A percentile compares a stretch with the other conserved stretches of the same genome.
These are phyloP conservation scores for Forsythia viridissima DNA, from an alignment of 257 asterid genomes.

Conservation along the genomic window DNA sequence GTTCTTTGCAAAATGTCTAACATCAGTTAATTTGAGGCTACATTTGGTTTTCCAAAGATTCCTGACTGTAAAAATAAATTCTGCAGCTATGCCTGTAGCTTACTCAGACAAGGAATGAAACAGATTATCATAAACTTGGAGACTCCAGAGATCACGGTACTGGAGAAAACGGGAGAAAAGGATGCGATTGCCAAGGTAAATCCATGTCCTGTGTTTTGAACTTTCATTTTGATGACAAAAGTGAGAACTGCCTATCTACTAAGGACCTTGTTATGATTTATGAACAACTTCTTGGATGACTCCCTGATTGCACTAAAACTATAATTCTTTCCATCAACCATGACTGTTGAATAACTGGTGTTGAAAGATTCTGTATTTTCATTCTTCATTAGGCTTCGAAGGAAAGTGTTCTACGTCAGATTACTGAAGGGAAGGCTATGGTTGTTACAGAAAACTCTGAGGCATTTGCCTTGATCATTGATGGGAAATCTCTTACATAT, in stretches of 20 bases:
- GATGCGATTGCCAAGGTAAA: constrained; percentile 76
- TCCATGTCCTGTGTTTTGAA: constrained; percentile 6
- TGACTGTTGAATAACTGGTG: not conserved
- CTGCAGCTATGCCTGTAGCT: constrained; percentile 91
- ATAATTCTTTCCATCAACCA: not conserved
- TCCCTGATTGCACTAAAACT: not conserved
- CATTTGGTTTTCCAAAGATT: constrained; percentile 13
- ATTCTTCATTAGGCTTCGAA: constrained; percentile 64
- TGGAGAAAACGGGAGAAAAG: constrained; percentile 76
- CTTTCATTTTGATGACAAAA: not conserved
- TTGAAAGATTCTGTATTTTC: constrained; percentile 11
- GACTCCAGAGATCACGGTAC: constrained; percentile 62
- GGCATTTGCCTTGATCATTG: constrained; percentile 91
- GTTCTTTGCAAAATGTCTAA: constrained; percentile 1
- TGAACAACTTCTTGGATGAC: not conserved
- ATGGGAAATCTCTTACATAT: constrained; percentile 90
- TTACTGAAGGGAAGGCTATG: constrained; percentile 67
- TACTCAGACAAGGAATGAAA: constrained; percentile 99
- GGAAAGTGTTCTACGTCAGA: constrained; percentile 60
- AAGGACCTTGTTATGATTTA: not conserved
- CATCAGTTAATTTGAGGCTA: not conserved
- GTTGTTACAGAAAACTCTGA: constrained; percentile 48
- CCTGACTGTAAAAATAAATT: constrained; percentile 36
- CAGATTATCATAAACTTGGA: constrained; percentile 71
- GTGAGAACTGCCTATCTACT: not conserved